A percentile compares a stretch with the other conserved stretches of the same genome.
These are phyloP conservation scores for Pistacia vera DNA, from an alignment of 345 rosid genomes.

Conservation along the genomic window DNA sequence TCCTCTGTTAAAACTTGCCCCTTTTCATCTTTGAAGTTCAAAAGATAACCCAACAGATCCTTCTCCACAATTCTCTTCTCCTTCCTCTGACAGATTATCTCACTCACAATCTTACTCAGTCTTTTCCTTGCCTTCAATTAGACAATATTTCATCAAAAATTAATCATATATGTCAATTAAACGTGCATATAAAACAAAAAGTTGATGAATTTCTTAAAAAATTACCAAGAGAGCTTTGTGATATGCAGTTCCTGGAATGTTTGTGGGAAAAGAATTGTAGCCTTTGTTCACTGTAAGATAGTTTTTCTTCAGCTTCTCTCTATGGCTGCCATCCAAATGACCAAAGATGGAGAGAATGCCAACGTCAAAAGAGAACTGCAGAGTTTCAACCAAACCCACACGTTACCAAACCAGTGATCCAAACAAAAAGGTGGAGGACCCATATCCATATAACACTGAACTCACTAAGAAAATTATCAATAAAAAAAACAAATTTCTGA, in stretches of 20 bases:
- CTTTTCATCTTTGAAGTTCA: constrained; percentile 49
- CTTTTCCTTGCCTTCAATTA: constrained; percentile 67
- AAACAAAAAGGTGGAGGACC: constrained; percentile 5
- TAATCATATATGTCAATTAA: too few relatives aligned
- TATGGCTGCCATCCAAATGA: constrained; percentile 50
- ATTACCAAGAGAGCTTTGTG: constrained; percentile 69
- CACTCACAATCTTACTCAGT: constrained; percentile 51
- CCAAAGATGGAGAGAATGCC: constrained; percentile 79
- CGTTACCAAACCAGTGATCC: constrained; percentile 14
- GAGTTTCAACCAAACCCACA: constrained; percentile 18
- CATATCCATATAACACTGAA: not conserved
- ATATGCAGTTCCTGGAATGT: constrained; percentile 69
- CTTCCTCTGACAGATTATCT: constrained; percentile 60
- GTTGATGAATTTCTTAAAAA: not conserved
- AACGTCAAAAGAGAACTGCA: constrained; percentile 74
- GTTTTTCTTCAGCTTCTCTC: constrained; percentile 54
- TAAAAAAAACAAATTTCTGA: not conserved
- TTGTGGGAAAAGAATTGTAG: constrained; percentile 80
- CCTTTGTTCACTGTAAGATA: constrained; percentile 75
- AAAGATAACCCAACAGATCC: constrained; percentile 59
- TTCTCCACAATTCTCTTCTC: constrained; percentile 47
- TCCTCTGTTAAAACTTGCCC: constrained; percentile 47
- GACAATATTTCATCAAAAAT: not conserved
- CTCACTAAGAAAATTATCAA: not conserved
- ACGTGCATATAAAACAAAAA: too few relatives aligned